Base-by-base conservation (phyloP, 306 rosid species). In the Quercus gilva region DNA sequence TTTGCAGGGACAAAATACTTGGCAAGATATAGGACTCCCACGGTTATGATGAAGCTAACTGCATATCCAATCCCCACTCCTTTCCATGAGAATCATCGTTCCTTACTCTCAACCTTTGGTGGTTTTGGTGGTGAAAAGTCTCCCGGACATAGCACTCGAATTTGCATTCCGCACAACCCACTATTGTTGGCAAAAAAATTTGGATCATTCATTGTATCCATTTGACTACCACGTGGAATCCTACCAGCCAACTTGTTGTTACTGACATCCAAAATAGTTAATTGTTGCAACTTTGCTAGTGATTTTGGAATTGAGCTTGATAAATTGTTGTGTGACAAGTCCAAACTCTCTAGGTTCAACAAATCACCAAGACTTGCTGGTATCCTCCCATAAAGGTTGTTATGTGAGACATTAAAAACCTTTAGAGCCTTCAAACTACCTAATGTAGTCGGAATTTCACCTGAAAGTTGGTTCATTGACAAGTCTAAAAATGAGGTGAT, bases 331-430 rank as follows among this genome's bases (percentile, higher is more conserved):
- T 41, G 12, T 2, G 45, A 41, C 45, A 41, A 41, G 45, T 41
- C 80, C 77, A 83, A 69, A 70, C 78, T 82, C 81, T 82, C 85
- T 25, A 82, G 8, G 1, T 51, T 65, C 35, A 77, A 76, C 12
- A 82, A 82, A 35, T 72, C 35, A 4, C 85, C 82, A 10, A 82
- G 57, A 57, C 85, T 82, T 28, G 57, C 17, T 77, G 85, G 85
- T 55, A 82, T 73, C 0, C 45, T 55, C 14, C 85, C 85, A 37
- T 23, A 64, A 8, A 82, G 33, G 23, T 73, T 64, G 82, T 82
- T 77, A 58, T 77, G 17, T 53, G 85, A 74, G 23, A 82, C 14
- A 71, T 82, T 82, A 29, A 82, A 78, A 68, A 56, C 56, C 71
- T 82, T 77, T 28, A 77, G 51, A 60, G 49, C 82, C 79, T 65